Evolutionary conservation across 345 rosid genomes (phyloP).

Genomic region (Melaleuca quinquenervia): DNA sequence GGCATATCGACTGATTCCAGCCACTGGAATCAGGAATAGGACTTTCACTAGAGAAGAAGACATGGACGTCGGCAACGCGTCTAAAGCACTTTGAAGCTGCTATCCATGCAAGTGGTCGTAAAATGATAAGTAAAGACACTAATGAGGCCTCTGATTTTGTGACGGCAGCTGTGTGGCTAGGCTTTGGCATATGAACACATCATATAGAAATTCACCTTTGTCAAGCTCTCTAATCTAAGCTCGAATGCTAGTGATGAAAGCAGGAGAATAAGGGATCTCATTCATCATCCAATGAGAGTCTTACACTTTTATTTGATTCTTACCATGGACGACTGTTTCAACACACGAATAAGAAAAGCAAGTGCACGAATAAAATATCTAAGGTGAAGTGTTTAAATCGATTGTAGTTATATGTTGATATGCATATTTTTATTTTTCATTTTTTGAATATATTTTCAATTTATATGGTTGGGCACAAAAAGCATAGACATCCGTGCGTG

Average conservation of each 20-base stretch:
- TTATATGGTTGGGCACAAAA: neutral
- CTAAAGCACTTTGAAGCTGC: fast-evolving
- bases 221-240: fast-evolving
- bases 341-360: neutral
- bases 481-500: fast-evolving
- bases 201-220: neutral
- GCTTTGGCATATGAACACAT: neutral
- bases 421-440: neutral
- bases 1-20: neutral
- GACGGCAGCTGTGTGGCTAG: neutral
- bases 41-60: fast-evolving
- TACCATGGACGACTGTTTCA: neutral
- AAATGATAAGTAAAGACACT: fast-evolving
- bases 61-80: neutral
- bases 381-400: neutral
- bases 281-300: neutral
- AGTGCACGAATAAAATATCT: neutral
- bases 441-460: neutral
- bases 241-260: neutral
- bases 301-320: neutral
- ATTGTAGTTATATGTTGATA: neutral
- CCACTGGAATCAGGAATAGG: neutral
- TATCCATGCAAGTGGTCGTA: neutral
- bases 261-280: neutral
- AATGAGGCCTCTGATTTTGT: neutral